Conservation (phyloP, 805 yeast species). For the Saccharomyces kudriavzevii region DNA sequence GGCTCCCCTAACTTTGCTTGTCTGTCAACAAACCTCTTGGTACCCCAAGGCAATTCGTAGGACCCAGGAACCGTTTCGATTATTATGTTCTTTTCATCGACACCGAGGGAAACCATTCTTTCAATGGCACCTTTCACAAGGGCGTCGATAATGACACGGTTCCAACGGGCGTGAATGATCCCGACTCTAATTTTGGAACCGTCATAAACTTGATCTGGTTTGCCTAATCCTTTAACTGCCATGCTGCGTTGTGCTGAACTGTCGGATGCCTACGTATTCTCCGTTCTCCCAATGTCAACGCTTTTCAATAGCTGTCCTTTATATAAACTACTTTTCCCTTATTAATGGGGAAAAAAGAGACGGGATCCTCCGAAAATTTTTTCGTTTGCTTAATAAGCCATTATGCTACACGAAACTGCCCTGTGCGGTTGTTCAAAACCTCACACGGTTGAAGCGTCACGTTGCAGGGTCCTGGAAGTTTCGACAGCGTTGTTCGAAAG, state of each 20-base stretch:
- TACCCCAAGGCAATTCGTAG: conserved; percentile 84
- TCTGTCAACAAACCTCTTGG: conserved; percentile 44
- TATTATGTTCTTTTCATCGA: conserved; percentile 63
- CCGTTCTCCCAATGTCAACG: not conserved
- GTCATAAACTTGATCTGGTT: conserved; percentile 58
- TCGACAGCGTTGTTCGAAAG: not conserved
- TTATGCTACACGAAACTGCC: not conserved
- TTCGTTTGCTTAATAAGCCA: not conserved
- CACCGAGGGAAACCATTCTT: conserved; percentile 57
- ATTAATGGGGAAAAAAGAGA: not conserved
- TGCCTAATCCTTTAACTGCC: conserved; percentile 80
- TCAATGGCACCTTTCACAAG: conserved; percentile 69
- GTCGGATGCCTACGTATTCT: not conserved
- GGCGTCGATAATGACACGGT: conserved; percentile 63
- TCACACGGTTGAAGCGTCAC: not conserved
- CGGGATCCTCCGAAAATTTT: not conserved
- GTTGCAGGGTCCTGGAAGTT: not conserved
- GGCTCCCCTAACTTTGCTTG: conserved; percentile 37
- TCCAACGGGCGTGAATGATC: conserved; percentile 96
- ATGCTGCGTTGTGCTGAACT: conserved; percentile 29
- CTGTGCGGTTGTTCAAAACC: not conserved
- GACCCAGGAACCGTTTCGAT: conserved; percentile 91
- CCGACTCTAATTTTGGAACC: conserved; percentile 67
- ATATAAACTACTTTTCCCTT: not conserved
- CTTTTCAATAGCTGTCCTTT: not conserved